Conservation (phyloP, 805 yeast species). For the Wickerhamiella siamensis region DNA sequence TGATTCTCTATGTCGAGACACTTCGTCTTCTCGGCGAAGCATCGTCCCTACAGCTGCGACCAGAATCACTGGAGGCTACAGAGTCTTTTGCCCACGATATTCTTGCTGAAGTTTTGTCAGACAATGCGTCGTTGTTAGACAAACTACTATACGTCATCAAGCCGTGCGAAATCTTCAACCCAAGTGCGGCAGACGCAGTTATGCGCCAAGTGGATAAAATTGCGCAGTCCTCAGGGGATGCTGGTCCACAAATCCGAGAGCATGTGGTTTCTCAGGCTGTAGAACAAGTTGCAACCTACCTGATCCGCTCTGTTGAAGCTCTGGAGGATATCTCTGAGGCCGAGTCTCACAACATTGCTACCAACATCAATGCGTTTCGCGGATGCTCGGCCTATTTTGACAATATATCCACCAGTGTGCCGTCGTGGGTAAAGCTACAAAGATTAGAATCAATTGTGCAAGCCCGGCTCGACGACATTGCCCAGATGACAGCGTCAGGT, state of each 20-base stretch:
- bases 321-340: constrained; percentile 21
- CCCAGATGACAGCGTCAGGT: constrained; percentile 17
- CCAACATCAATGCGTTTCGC: constrained; percentile 8
- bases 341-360: constrained; percentile 15
- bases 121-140: constrained; percentile 3
- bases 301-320: constrained; percentile 14
- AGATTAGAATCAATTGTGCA: constrained; percentile 23
- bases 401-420: constrained; percentile 15
- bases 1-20: constrained; percentile 15
- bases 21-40: constrained; percentile 5
- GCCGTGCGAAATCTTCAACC: background rate
- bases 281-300: constrained; percentile 18
- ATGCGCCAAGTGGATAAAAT: constrained; percentile 4
- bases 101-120: constrained; percentile 6
- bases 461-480: constrained; percentile 22
- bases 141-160: constrained; percentile 5
- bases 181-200: constrained; percentile 1
- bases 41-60: background rate
- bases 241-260: constrained; percentile 14
- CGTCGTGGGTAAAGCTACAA: constrained; percentile 27
- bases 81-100: constrained; percentile 6
- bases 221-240: constrained; percentile 11
- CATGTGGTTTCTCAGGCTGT: constrained; percentile 23
- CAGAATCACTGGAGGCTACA: constrained; percentile 2
- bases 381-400: constrained; percentile 12